phyloP scores from a whole-genome alignment of 371 early-diverging fungal species.

The Capillidium rhysosporum region DNA sequence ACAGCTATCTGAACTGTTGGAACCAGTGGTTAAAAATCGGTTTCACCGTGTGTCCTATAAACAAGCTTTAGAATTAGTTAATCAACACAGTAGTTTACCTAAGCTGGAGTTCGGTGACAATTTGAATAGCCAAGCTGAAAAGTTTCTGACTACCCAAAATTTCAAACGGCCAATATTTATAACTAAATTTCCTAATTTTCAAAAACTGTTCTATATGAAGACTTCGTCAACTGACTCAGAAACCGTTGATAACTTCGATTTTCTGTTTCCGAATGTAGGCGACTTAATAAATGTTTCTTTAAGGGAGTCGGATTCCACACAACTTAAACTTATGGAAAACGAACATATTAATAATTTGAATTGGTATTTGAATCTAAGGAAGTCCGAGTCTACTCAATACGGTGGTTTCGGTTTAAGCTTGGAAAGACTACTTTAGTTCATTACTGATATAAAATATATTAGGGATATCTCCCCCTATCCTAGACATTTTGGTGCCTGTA shows the following conservation, averaged over 20 bases:
- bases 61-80: constrained; percentile 54
- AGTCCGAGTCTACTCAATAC: constrained; percentile 67
- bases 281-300: constrained; percentile 81
- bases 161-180: constrained; percentile 66
- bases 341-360: constrained; percentile 41
- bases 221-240: constrained; percentile 22
- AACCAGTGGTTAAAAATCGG: constrained; percentile 18
- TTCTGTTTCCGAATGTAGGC: constrained; percentile 70
- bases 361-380: constrained; percentile 78
- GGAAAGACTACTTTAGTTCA: constrained; percentile 55
- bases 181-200: constrained; percentile 57
- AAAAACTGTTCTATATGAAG: constrained; percentile 90
- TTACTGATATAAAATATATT: constrained; percentile 69
- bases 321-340: constrained; percentile 31
- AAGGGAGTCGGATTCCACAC: constrained; percentile 47
- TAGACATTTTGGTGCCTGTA: constrained; percentile 31
- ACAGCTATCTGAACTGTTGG: constrained; percentile 11
- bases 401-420: constrained; percentile 90
- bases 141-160: constrained; percentile 41
- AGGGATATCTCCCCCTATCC: constrained; percentile 73
- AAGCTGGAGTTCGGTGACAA: constrained; percentile 42
- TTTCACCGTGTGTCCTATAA: constrained; percentile 64
- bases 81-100: constrained; percentile 5
- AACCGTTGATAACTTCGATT: constrained; percentile 73
- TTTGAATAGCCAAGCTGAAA: constrained; percentile 77